phyloP scores from a whole-genome alignment of 768 basidiomycete species.

The Harrya chromipes region DNA sequence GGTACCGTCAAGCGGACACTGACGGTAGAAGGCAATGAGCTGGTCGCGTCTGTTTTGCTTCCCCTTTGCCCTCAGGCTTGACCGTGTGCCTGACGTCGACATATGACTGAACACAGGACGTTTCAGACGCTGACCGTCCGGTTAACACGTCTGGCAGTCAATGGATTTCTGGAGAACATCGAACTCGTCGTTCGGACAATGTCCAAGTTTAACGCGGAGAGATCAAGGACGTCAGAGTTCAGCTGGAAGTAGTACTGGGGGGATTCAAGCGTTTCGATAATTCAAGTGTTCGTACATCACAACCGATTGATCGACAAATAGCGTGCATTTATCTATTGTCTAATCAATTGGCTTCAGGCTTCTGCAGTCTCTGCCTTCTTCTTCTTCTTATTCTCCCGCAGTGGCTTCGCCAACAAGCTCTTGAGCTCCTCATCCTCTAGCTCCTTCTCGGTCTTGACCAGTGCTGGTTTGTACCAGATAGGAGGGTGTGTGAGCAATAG shows the following conservation, averaged over 20 bases:
- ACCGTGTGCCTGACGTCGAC: constrained; percentile 1
- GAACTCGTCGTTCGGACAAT: constrained; percentile 84
- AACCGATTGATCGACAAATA: constrained; percentile 14
- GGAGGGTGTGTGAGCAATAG: constrained; percentile 84
- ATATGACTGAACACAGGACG: constrained; percentile 40
- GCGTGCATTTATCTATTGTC: constrained; percentile 14
- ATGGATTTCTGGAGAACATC: constrained; percentile 86
- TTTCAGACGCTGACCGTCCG: constrained; percentile 80
- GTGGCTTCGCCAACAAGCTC: constrained; percentile 66
- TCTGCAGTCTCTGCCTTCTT: constrained; percentile 65
- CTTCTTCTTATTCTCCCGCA: constrained; percentile 92
- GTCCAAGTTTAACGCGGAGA: constrained; percentile 59
- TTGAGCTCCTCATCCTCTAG: constrained; percentile 87
- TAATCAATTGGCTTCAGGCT: constrained; percentile 27
- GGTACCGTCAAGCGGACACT: constrained; percentile 76
- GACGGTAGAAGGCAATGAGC: constrained; percentile 57
- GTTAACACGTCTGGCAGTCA: constrained; percentile 78
- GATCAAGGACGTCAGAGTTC: constrained; percentile 3
- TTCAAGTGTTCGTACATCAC: constrained; percentile 13
- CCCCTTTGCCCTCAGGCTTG: not conserved
- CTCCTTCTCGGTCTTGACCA: constrained; percentile 87
- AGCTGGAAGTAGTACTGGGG: constrained; percentile 4
- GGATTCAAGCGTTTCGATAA: constrained; percentile 8
- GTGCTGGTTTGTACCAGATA: constrained; percentile 89
- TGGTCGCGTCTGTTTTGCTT: constrained; percentile 65